These are phyloP conservation scores for Gyromitra esculenta DNA, from an alignment of 2,329 filamentous ascomycete species.

Conservation along the genomic window DNA sequence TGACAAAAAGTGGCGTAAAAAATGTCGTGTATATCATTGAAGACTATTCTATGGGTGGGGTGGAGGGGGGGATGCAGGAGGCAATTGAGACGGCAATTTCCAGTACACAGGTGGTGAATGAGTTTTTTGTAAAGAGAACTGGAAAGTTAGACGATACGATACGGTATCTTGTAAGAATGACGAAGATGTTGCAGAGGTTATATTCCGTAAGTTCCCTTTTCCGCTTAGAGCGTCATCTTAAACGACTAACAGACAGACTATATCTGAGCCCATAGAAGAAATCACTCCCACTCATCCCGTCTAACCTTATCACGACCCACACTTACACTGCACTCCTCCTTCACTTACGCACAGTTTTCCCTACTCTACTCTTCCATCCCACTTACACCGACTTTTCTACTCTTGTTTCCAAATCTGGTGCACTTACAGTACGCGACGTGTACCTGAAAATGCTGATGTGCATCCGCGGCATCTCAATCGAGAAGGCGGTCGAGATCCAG, in stretches of 20 bases:
- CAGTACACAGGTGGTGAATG: conserved; percentile 79
- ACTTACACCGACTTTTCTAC: conserved; percentile 77
- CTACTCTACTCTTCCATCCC: conserved; percentile 68
- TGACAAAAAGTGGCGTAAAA: conserved; percentile 75
- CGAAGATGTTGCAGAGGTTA: conserved; percentile 71
- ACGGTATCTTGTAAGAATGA: conserved; percentile 77
- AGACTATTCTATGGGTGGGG: conserved; percentile 66
- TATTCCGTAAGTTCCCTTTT: conserved; percentile 63
- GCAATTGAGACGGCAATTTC: conserved; percentile 77
- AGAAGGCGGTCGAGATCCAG: conserved; percentile 82
- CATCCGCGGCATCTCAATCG: conserved; percentile 76
- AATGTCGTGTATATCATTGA: conserved; percentile 84
- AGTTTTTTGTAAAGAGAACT: conserved; percentile 81
- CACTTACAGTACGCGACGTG: conserved; percentile 76
- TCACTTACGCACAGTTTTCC: conserved; percentile 67
- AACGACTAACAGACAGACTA: background rate
- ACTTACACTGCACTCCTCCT: conserved; percentile 73
- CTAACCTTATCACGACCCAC: conserved; percentile 68
- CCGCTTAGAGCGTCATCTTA: conserved; percentile 9
- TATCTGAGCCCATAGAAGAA: conserved; percentile 62
- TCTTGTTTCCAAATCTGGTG: conserved; percentile 78
- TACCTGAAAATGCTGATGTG: conserved; percentile 90
- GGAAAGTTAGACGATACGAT: conserved; percentile 80
- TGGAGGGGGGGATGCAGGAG: conserved; percentile 62
- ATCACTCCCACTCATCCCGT: conserved; percentile 72